Percentiles rank a stretch among this genome's conserved stretches.
These are phyloP conservation scores for Aspergillus leporis DNA, from an alignment of 495 filamentous ascomycete species.

Conservation along the genomic window DNA sequence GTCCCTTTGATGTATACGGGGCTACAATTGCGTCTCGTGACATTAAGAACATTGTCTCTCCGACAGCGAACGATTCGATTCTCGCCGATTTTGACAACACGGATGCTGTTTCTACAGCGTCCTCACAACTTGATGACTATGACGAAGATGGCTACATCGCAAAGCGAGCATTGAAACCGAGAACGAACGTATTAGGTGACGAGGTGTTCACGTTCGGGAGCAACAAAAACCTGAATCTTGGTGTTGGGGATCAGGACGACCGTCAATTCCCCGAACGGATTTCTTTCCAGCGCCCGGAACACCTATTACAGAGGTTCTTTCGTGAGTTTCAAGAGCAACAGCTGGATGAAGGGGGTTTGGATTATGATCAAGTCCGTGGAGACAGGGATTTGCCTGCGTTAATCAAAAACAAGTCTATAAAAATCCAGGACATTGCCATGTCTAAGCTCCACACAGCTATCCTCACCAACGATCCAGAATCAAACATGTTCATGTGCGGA, in stretches of 20 bases:
- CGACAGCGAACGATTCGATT: constrained; percentile 22
- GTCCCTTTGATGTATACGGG: constrained; percentile 88
- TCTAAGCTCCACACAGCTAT: constrained; percentile 93
- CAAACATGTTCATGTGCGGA: constrained; percentile 91
- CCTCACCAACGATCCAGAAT: constrained; percentile 83
- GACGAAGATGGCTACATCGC: constrained; percentile 32
- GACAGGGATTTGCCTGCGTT: constrained; percentile 61
- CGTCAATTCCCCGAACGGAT: constrained; percentile 89
- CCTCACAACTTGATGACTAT: constrained; percentile 37
- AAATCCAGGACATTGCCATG: constrained; percentile 75
- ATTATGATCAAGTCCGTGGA: constrained; percentile 18
- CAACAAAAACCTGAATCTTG: constrained; percentile 90
- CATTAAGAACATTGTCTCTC: constrained; percentile 35
- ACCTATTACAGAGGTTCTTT: constrained; percentile 70
- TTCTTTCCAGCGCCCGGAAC: constrained; percentile 72
- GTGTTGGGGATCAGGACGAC: constrained; percentile 90
- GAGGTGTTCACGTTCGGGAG: constrained; percentile 92
- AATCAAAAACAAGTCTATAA: constrained; percentile 65
- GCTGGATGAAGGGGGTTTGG: constrained; percentile 29
- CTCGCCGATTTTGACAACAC: constrained; percentile 29
- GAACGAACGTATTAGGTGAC: constrained; percentile 61
- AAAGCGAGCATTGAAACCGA: constrained; percentile 28
- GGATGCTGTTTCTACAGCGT: constrained; percentile 36
- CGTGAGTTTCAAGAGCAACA: constrained; percentile 52
- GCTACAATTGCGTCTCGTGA: constrained; percentile 69